These are phyloP conservation scores for Candida buenavistaensis DNA, from an alignment of 1,139 yeast species.

Conservation along the genomic window DNA sequence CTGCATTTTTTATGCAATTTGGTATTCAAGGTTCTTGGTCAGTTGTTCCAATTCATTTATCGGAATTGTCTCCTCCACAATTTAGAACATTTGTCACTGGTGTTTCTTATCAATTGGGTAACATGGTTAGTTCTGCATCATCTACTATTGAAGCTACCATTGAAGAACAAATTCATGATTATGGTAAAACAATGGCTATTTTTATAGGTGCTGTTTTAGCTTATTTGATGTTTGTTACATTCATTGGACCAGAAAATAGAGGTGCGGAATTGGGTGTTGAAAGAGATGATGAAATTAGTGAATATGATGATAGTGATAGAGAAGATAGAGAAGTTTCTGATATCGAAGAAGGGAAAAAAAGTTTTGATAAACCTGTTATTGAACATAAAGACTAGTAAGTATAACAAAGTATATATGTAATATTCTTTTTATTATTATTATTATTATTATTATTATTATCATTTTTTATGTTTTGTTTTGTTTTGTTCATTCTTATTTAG, in stretches of 20 bases:
- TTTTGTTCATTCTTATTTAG: too few species aligned
- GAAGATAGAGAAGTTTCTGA: constrained; percentile 8
- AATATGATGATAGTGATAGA: constrained; percentile 11
- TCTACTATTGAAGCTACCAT: constrained; percentile 79
- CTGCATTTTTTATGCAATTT: constrained; percentile 79
- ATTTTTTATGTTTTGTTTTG: too few species aligned
- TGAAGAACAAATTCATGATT: constrained; percentile 24
- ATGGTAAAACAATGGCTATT: constrained; percentile 69
- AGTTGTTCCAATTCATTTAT: constrained; percentile 73
- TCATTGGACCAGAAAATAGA: constrained; percentile 77
- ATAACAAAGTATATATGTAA: neutral
- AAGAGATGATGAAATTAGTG: constrained; percentile 20
- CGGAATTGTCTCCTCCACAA: constrained; percentile 77
- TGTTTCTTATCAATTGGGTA: constrained; percentile 79
- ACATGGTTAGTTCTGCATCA: constrained; percentile 78
- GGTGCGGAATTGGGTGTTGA: constrained; percentile 31
- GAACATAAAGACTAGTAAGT: constrained; percentile 10
- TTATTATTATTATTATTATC: neutral
- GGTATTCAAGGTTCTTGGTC: constrained; percentile 92
- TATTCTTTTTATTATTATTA: neutral
- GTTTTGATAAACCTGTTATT: constrained; percentile 11
- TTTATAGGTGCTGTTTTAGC: constrained; percentile 79
- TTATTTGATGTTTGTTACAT: constrained; percentile 54
- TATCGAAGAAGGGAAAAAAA: constrained; percentile 5
- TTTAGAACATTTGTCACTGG: constrained; percentile 75